Evolutionary conservation across 2,329 filamentous ascomycete genomes (phyloP), one percentile per base, ranked within the genome.

Genomic region (Phialophora verrucosa): DNA sequence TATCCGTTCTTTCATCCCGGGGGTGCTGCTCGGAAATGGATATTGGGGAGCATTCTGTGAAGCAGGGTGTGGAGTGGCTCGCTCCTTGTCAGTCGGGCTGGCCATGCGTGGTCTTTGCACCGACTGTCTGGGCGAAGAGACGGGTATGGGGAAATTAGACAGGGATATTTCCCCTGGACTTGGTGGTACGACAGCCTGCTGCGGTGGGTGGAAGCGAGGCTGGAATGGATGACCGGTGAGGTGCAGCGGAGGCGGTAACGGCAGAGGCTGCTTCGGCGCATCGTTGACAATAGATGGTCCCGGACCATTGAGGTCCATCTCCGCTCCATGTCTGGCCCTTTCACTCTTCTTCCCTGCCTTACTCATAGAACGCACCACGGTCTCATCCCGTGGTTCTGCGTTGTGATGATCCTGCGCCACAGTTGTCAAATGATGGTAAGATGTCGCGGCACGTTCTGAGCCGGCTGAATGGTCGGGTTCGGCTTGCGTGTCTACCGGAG

Each of bases 121-220:
- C n/a, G 62, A 63, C 12, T 66, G 64, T 32, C 59, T 56, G 5
- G 68, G 64, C 17, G 66, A 67, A 11, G 68, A 70, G 6, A 63
- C 62, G 2, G 68, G 68, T 51, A 70, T 62, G 17, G 68, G 68
- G 38, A 70, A 70, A 35, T 62, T 66, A 1, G 68, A 70, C 20
- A 70, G 59, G 23, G 68, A 70, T 10, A 70, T 59, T 44, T 70
- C 68, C 32, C 68, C 68, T 7, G 68, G 68, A 56, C 66, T 70
- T 44, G 68, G 68, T 51, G 66, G 68, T 17, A 64, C 60, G 4
- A 55, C 42, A 23, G 35, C 27, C 27, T 27, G 29, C 20, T 64
- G 56, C 27, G 64, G 63, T 25, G 59, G 58, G 44, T 31, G 44
- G 25, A 59, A 29, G 42, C 32, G 20, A 7, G 59, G 64, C 8